These are phyloP conservation scores for Pseudogymnoascus sp. DNA, from an alignment of 2,329 filamentous ascomycete genomes.

Conservation along the genomic window DNA sequence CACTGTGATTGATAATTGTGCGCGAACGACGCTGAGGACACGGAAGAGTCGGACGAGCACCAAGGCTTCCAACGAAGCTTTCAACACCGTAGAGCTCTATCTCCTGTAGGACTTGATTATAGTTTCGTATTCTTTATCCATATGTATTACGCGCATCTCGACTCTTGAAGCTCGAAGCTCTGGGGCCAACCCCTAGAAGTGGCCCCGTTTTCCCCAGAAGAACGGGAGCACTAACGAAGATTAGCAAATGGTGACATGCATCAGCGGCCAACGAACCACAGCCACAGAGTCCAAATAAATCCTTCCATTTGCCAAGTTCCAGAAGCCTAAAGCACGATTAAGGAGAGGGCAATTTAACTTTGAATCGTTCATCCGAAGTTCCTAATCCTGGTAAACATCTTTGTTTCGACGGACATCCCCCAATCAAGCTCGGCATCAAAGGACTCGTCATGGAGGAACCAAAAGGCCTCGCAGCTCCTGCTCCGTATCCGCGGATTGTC, in stretches of 20 bases:
- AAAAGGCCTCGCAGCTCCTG: slow-evolving; percentile 12
- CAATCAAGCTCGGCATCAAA: background rate
- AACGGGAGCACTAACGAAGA: slow-evolving; percentile 1
- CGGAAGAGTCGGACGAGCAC: background rate
- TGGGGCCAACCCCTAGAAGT: background rate
- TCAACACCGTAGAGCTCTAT: background rate
- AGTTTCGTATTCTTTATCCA: background rate
- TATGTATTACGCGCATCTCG: background rate
- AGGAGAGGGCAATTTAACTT: background rate
- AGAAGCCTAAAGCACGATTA: background rate
- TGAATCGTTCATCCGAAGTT: background rate
- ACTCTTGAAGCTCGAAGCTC: background rate
- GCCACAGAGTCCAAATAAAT: background rate
- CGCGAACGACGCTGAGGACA: background rate
- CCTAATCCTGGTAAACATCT: background rate
- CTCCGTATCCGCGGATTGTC: slow-evolving; percentile 63
- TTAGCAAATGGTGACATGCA: slow-evolving; percentile 3
- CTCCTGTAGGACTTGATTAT: background rate
- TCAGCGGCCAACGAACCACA: background rate
- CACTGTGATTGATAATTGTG: background rate
- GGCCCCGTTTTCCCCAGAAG: background rate
- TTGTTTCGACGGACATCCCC: background rate
- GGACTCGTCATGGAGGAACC: background rate
- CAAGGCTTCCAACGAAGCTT: background rate
- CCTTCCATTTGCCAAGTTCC: background rate